A percentile compares a stretch with the other conserved stretches of the same genome.
Conservation (phyloP, 345 rosid species). For the Abelmoschus esculentus region DNA sequence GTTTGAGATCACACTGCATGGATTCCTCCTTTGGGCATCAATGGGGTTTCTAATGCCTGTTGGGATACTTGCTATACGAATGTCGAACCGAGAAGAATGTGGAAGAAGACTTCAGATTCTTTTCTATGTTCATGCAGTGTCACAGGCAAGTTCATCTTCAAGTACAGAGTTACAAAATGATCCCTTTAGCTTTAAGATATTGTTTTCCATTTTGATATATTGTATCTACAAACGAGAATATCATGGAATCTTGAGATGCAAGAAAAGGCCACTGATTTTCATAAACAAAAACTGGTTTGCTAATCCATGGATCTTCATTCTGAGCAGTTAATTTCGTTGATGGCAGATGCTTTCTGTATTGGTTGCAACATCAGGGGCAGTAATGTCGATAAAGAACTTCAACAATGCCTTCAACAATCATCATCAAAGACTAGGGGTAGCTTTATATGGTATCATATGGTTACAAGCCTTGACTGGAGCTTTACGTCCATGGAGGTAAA, state of each 20-base stretch:
- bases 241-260: slow-evolving; percentile 24
- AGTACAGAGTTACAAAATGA: too few species aligned
- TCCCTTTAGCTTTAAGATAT: too few species aligned
- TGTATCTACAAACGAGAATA: background rate
- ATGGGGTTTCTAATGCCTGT: slow-evolving; percentile 79
- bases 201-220: too few species aligned
- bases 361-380: slow-evolving; percentile 65
- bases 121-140: slow-evolving; percentile 54
- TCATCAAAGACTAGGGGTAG: slow-evolving; percentile 78
- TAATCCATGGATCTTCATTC: too few species aligned
- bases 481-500: slow-evolving; percentile 45
- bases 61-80: slow-evolving; percentile 62
- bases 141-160: slow-evolving; percentile 47
- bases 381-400: slow-evolving; percentile 67
- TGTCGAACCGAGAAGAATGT: slow-evolving; percentile 49
- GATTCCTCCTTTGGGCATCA: slow-evolving; percentile 79
- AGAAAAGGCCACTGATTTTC: slow-evolving; percentile 19
- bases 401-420: slow-evolving; percentile 62
- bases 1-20: slow-evolving; percentile 59
- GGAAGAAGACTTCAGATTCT: slow-evolving; percentile 45
- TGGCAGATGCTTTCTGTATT: slow-evolving; percentile 51
- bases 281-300: too few species aligned
- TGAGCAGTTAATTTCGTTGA: background rate
- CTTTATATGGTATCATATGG: slow-evolving; percentile 64
- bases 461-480: slow-evolving; percentile 60